phyloP scores from a whole-genome alignment of 139 green algal genomes.

The Nannochloris sp. region DNA sequence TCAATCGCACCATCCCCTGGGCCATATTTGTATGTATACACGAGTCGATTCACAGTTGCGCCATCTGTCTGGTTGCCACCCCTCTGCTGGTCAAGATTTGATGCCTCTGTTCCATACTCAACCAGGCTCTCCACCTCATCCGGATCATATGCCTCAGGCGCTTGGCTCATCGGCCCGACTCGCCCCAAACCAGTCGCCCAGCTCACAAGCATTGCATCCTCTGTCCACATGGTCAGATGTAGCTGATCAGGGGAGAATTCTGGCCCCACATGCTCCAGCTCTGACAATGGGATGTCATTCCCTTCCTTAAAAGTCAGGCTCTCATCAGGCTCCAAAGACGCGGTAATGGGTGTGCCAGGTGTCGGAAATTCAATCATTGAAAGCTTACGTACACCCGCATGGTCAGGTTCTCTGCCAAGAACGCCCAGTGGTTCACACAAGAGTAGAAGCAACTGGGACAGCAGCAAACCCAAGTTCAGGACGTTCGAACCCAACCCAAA shows the following conservation, averaged over 20 bases:
- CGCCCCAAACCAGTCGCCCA: neutral
- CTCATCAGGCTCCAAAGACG: no score
- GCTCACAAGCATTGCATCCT: neutral
- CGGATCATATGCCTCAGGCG: neutral
- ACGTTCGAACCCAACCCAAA: no score
- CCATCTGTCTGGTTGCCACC: neutral
- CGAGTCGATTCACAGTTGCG: neutral
- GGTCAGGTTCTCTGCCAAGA: no score
- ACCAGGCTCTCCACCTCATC: neutral
- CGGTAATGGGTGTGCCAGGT: no score
- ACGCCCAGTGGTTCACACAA: no score
- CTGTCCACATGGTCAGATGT: neutral
- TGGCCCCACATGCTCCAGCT: neutral
- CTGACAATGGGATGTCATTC: no score
- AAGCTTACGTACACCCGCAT: no score
- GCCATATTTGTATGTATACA: neutral
- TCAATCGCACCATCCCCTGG: neutral
- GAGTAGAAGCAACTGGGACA: no score
- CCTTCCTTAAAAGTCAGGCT: no score
- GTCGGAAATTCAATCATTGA: no score
- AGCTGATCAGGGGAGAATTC: constrained; percentile 1
- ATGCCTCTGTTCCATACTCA: neutral
- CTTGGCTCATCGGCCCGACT: neutral
- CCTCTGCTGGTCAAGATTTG: neutral
- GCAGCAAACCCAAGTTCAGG: no score